A percentile compares a stretch with the other conserved stretches of the same genome.
Evolutionary conservation across 371 early-diverging fungal genomes (phyloP).

Genomic region (Mucor saturninus): DNA sequence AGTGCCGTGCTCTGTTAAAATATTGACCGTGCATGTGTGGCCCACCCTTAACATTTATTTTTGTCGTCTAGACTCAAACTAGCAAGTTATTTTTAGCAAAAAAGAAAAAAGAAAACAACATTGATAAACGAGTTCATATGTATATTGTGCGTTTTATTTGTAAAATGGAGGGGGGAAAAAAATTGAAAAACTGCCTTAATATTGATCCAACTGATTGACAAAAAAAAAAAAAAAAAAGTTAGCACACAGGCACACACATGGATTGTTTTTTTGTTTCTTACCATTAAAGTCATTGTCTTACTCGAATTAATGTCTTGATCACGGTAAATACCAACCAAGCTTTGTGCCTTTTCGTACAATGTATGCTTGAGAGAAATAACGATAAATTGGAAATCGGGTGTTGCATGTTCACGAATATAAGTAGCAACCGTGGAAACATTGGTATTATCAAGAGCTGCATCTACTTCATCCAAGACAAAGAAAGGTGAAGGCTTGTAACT

Average conservation of each 20-base stretch:
- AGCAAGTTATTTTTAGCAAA: background rate
- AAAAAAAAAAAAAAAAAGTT: background rate
- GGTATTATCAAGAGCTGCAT: conserved; percentile 98
- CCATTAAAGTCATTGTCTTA: conserved; percentile 81
- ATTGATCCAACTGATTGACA: conserved; percentile 26
- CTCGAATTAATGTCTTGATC: conserved; percentile 88
- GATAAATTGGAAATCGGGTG: conserved; percentile 90
- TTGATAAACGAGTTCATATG: background rate
- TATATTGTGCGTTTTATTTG: background rate
- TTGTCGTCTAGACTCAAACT: background rate
- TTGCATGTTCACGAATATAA: conserved; percentile 79
- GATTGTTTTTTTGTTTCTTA: conserved; percentile 22
- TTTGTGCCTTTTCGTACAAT: conserved; percentile 94
- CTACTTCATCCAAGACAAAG: conserved; percentile 99
- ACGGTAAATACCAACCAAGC: conserved; percentile 97
- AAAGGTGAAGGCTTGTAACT: conserved; percentile 96
- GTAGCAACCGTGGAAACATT: conserved; percentile 94
- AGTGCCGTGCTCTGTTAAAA: background rate
- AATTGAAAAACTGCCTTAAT: conserved; percentile 11
- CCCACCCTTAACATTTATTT: background rate
- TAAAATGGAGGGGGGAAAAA: background rate
- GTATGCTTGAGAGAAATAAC: conserved; percentile 97
- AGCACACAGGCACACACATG: background rate
- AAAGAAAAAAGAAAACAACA: background rate
- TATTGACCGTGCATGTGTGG: conserved; percentile 1